These are phyloP conservation scores for Penicillium salamii DNA, from an alignment of 495 filamentous ascomycete genomes.

Conservation along the genomic window DNA sequence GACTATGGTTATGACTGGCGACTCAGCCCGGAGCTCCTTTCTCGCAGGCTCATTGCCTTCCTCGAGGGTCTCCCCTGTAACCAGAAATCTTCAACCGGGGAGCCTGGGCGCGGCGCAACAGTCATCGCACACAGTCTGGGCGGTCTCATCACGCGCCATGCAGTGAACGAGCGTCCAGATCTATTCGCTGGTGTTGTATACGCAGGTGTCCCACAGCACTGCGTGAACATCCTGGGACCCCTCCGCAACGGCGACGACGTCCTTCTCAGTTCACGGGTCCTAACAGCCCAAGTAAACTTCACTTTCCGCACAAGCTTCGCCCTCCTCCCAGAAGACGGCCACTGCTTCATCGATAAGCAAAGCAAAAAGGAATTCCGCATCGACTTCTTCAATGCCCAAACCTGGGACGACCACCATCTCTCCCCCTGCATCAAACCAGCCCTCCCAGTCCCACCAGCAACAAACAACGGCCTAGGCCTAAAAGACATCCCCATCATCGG, in stretches of 20 bases:
- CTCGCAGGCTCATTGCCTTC: slow-evolving; percentile 63
- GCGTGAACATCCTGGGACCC: slow-evolving; percentile 88
- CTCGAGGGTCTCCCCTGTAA: slow-evolving; percentile 77
- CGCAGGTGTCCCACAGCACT: slow-evolving; percentile 79
- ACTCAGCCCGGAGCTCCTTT: slow-evolving; percentile 76
- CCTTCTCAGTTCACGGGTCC: slow-evolving; percentile 80
- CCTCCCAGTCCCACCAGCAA: slow-evolving; percentile 38
- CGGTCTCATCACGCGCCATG: slow-evolving; percentile 85
- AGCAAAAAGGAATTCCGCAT: slow-evolving; percentile 80
- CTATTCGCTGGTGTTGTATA: slow-evolving; percentile 86
- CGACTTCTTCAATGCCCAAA: slow-evolving; percentile 77
- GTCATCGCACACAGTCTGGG: slow-evolving; percentile 90
- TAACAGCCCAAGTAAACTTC: slow-evolving; percentile 95
- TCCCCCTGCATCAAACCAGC: slow-evolving; percentile 72
- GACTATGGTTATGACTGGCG: slow-evolving; percentile 98
- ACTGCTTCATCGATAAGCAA: slow-evolving; percentile 81
- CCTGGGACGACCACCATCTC: slow-evolving; percentile 76
- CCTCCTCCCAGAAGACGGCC: slow-evolving; percentile 82
- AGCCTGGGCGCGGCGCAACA: slow-evolving; percentile 56
- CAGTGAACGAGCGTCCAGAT: slow-evolving; percentile 82
- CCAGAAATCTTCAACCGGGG: slow-evolving; percentile 6
- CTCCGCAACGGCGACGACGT: slow-evolving; percentile 89
- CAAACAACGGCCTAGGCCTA: slow-evolving; percentile 23
- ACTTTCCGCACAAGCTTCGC: slow-evolving; percentile 82
- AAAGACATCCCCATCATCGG: slow-evolving; percentile 43